Evolutionary conservation across 176 grass and related monocot genomes (phyloP), one percentile per base, ranked within the genome.

Genomic region (Triticum monococcum): DNA sequence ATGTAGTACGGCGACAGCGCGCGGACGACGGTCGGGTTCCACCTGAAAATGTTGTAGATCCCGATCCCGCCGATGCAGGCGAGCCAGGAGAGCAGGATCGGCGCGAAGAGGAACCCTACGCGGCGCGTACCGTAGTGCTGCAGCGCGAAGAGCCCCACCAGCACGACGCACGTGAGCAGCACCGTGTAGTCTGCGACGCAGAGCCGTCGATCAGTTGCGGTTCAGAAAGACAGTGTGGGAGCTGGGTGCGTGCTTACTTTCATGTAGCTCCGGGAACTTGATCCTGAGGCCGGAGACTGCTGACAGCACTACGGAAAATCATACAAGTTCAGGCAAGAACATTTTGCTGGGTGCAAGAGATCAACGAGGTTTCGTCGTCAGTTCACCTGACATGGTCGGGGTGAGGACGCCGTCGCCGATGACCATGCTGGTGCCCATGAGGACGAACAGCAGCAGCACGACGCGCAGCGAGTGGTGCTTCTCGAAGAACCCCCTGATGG

Each of bases 341-440:
- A 79, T 7, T 59, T 66, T 8, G 41, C 3, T 0, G 35, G 5
- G 35, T 24, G 37, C 7, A 22, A 5, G 40, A 64, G 26, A 18
- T 2, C 10, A 25, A 4, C n/a, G 2, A 18, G 33, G 11, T n/a
- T 75, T 69, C 38, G 17, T 86, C 23, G 2, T 30, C 84, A 90
- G 24, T 0, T 75, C 86, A 98, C 95, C 95, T 85, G 95, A 93
- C 89, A 98, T 95, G 16, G 93, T 92, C 28, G 93, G 93, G 54
- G 95, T 98, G 81, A 98, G 87, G 76, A 95, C 72, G 20, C 95
- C 95, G 43, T 98, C 95, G 8, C 95, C 89, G 69, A 98, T 98
- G 59, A 95, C 91, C 95, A 97, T 95, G 17, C 91, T 97, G 69
- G 93, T 95, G 56, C 95, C 95, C 88, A 95, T 86, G 20, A 97